These are phyloP conservation scores for Pseudogymnoascus sp. DNA, from an alignment of 2,329 filamentous ascomycete genomes.

Conservation along the genomic window DNA sequence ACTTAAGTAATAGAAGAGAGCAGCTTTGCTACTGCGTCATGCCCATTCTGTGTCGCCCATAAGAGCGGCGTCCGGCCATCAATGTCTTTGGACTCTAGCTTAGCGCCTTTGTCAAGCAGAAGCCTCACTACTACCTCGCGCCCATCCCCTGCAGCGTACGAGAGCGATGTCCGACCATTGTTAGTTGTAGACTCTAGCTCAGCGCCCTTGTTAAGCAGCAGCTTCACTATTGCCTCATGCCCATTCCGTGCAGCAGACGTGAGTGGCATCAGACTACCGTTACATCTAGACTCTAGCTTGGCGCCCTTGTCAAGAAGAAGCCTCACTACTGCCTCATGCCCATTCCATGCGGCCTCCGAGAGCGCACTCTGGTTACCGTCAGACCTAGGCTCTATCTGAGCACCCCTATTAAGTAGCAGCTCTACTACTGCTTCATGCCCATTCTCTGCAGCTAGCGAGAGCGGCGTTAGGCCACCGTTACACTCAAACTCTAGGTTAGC, in stretches of 20 bases:
- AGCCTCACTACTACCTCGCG: background rate
- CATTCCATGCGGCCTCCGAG: background rate
- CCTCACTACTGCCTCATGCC: background rate
- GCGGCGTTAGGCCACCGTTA: slow-evolving; percentile 5
- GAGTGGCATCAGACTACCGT: background rate
- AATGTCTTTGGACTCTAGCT: background rate
- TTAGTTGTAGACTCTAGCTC: slow-evolving; percentile 2
- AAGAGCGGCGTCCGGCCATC: background rate
- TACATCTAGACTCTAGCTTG: background rate
- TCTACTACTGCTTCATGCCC: slow-evolving; percentile 15
- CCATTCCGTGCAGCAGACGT: background rate
- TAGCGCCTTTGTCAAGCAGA: background rate
- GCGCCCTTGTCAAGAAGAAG: slow-evolving; percentile 7
- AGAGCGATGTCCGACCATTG: slow-evolving; percentile 10
- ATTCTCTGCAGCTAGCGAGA: slow-evolving; percentile 9
- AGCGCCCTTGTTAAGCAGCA: slow-evolving; percentile 4
- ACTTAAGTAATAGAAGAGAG: background rate
- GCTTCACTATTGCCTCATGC: background rate
- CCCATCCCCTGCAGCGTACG: slow-evolving; percentile 4
- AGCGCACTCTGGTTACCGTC: background rate
- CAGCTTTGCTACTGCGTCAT: slow-evolving; percentile 23
- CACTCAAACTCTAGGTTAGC: slow-evolving; percentile 2
- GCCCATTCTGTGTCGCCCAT: background rate
- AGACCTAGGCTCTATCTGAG: background rate
- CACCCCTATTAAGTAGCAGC: slow-evolving; percentile 15